Evolutionary conservation across 2,329 filamentous ascomycete species (phyloP), one percentile per base, ranked within the genome.

Genomic region (Fusarium citri): DNA sequence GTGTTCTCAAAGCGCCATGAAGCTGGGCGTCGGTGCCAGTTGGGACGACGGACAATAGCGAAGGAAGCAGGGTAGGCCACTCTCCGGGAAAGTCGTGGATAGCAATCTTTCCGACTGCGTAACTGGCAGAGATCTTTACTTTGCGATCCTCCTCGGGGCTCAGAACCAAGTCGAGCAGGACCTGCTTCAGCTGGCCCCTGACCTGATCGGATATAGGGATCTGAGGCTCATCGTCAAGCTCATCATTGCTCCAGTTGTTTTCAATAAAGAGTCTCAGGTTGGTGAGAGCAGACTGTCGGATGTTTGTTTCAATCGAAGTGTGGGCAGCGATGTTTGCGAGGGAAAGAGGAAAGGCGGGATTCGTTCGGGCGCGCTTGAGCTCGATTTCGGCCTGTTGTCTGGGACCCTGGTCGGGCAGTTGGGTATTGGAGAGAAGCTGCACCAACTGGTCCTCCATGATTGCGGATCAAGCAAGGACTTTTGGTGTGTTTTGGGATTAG

Each of bases 381-480:
- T 94, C 92, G 77, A 91, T 86, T 83, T 99, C 96, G 74, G 96
- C 96, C 79, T 92, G 89, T 79, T 93, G 94, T 80, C 95, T 91
- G 60, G 92, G 90, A 58, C 83, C 89, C 79, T 95, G 91, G 63
- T 90, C 88, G 65, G 92, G 77, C 69, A 91, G 90, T 83, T 97
- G 94, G 51, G 94, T 97, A 81, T 94, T 93, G 76, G 91, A 89
- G 71, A 99, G 90, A 79, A 98, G 88, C 81, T 91, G 90, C 75
- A 96, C 90, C 80, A 99, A 89, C 85, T 97, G 91, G 83, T 97
- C 91, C 87, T 97, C 94, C 94, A 97, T 97, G 76, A 68, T 77
- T 76, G 68, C 61, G 48, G 57, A 50, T 66, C 59, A 42, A 45
- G 62, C 59, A 42, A 45, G 62, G 63, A 62, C 56, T 66, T 61